Evolutionary conservation across 108 stramenopile genomes (phyloP), one percentile per base, ranked within the genome.

Genomic region (Epithemia pelagica): DNA sequence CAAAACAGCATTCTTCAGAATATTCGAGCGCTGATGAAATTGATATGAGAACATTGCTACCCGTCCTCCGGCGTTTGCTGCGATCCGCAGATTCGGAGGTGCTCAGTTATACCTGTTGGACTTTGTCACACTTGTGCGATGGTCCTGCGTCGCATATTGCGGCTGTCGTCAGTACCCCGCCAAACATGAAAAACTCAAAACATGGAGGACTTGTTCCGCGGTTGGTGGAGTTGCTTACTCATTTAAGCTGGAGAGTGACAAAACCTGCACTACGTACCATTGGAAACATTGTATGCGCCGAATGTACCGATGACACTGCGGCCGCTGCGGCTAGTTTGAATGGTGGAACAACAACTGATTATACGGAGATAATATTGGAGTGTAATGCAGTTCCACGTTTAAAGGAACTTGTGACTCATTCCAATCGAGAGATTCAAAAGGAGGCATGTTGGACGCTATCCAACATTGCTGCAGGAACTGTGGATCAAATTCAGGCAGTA

Each of bases 401-500:
- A 54, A 81, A 82, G 53, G 77, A 85, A 59, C 82, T 98, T 59
- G 82, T 97, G 31, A 82, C 80, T 28, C 95, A 96, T 66, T 75
- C 60, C 69, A 96, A 97, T 71, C 87, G 95, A 0, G 97, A 97
- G 74, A 96, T 98, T 31, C 95, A 96, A 74, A 98, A 98, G 77
- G 97, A 98, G 77, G 95, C 96, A 7, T 90, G 96, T 59, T 97
- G 97, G 97, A 97, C 97, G 0, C 69, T 98, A 23, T 91, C 89
- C 23, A 98, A 98, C 73, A 98, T 98, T 72, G 96, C 97, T 10
- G 97, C 97, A 30, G 97, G 97, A 15, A 98, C 96, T 0, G 89
- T 86, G 10, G 85, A 86, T 32, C 97, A 98, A 72, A 97, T 98
- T 32, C 95, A 98, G 74, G 85, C 94, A 28, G 97, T 98, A 5